Evolutionary conservation across 2,329 filamentous ascomycete species (phyloP).

Genomic region (Trichoderma sp.): DNA sequence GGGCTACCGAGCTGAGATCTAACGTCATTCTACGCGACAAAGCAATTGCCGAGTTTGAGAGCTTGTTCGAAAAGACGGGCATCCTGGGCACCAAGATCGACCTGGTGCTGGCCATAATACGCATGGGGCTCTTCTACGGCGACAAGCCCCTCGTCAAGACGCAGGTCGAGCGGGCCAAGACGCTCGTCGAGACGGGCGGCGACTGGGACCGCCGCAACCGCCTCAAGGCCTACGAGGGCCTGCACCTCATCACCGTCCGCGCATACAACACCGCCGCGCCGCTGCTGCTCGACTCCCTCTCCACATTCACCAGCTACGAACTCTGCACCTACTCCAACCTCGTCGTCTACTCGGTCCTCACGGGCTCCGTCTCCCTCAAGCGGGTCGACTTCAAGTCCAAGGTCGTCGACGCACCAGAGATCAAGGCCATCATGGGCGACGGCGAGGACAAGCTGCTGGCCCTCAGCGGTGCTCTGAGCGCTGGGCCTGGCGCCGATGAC

Average conservation of each 20-base stretch:
- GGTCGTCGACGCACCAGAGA: constrained; percentile 96
- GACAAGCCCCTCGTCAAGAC: constrained; percentile 93
- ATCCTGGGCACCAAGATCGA: constrained; percentile 97
- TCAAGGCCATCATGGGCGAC: constrained; percentile 93
- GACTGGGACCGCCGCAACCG: constrained; percentile 99
- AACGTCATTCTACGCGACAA: constrained; percentile 58
- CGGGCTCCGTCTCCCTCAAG: constrained; percentile 91
- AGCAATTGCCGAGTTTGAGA: constrained; percentile 89
- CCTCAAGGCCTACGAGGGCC: constrained; percentile 96
- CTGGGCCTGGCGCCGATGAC: constrained; percentile 78
- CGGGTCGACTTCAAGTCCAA: constrained; percentile 99
- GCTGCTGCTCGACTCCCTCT: constrained; percentile 92
- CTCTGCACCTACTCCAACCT: constrained; percentile 95
- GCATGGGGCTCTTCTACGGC: constrained; percentile 92
- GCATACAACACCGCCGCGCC: constrained; percentile 89
- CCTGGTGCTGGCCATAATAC: constrained; percentile 92
- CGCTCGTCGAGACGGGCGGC: constrained; percentile 89
- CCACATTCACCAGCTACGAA: constrained; percentile 98
- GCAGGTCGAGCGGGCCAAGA: constrained; percentile 84
- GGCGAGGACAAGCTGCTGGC: constrained; percentile 85
- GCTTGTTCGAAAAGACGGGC: constrained; percentile 94
- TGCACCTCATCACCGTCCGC: constrained; percentile 89
- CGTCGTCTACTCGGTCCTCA: constrained; percentile 93
- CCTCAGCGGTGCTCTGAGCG: constrained; percentile 75
- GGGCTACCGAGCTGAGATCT: neutral